Evolutionary conservation across 2,329 filamentous ascomycete genomes (phyloP).

Genomic region (Microascus cirrosus): DNA sequence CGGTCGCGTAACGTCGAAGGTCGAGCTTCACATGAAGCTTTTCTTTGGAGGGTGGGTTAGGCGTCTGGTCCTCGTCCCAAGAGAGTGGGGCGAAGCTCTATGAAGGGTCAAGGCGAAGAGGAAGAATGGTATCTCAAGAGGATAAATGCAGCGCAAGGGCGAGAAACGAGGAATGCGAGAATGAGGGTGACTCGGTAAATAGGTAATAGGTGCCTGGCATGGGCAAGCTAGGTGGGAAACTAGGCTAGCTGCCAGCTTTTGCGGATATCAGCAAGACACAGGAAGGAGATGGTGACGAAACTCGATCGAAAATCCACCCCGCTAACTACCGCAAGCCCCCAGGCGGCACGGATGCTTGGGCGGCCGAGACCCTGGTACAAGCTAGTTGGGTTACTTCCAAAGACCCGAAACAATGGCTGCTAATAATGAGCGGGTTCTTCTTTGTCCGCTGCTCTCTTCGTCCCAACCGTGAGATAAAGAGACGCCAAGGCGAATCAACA

Average conservation of each 20-base stretch:
- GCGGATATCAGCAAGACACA: not conserved
- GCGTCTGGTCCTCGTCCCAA: not conserved
- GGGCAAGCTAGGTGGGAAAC: not conserved
- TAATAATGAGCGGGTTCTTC: not conserved
- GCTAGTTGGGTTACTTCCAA: not conserved
- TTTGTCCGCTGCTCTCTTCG: not conserved
- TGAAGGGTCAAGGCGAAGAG: not conserved
- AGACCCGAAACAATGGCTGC: not conserved
- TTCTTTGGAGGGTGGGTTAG: not conserved
- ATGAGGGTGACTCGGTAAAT: not conserved
- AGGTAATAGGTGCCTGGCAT: not conserved
- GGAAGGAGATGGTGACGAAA: not conserved
- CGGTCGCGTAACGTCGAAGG: not conserved
- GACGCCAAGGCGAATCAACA: not conserved
- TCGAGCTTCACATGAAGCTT: not conserved
- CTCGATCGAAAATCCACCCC: not conserved
- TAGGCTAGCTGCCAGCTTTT: not conserved
- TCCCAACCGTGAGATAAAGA: not conserved
- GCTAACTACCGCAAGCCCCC: not conserved
- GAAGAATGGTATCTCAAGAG: not conserved
- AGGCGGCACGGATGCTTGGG: not conserved
- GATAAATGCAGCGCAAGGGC: not conserved
- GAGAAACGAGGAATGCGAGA: not conserved
- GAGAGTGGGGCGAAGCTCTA: not conserved
- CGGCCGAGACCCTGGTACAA: not conserved